A percentile compares a stretch with the other conserved stretches of the same genome.
These are phyloP conservation scores for Leccinum uliginosum DNA, from an alignment of 768 basidiomycete genomes.

Conservation along the genomic window DNA sequence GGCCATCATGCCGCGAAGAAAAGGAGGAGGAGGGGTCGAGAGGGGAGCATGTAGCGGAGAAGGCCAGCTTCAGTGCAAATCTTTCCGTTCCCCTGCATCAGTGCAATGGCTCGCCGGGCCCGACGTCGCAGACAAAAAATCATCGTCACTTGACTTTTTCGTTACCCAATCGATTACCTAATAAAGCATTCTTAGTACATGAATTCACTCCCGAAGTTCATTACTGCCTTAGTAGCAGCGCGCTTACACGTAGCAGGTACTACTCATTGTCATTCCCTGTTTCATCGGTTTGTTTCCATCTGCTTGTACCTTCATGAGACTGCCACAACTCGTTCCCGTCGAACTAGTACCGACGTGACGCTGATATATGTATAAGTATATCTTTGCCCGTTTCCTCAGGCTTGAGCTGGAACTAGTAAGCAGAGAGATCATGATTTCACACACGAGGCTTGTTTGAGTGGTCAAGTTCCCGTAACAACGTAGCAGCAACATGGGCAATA, in stretches of 20 bases:
- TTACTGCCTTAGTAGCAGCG: not conserved
- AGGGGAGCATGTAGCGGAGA: conserved; percentile 24
- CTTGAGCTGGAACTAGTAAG: not conserved
- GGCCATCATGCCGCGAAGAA: conserved; percentile 26
- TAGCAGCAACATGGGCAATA: not conserved
- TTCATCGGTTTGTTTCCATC: too few species aligned
- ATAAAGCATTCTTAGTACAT: too few species aligned
- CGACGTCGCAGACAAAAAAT: conserved; percentile 13
- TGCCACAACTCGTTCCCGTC: too few species aligned
- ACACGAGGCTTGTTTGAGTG: not conserved
- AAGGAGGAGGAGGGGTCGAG: not conserved
- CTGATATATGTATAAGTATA: too few species aligned
- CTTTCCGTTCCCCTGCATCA: conserved; percentile 1
- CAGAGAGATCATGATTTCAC: not conserved
- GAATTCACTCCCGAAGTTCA: too few species aligned
- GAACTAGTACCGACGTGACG: too few species aligned
- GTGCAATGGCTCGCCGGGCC: not conserved
- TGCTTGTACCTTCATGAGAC: too few species aligned
- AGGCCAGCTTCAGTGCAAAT: conserved; percentile 28
- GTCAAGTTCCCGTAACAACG: not conserved
- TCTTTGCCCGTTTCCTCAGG: not conserved
- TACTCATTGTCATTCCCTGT: too few species aligned
- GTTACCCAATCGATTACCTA: conserved; percentile 25
- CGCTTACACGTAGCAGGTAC: too few species aligned
- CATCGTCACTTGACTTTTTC: conserved; percentile 29